Conservation (phyloP, 176 grass and related monocot species). For the Ananas comosus region DNA sequence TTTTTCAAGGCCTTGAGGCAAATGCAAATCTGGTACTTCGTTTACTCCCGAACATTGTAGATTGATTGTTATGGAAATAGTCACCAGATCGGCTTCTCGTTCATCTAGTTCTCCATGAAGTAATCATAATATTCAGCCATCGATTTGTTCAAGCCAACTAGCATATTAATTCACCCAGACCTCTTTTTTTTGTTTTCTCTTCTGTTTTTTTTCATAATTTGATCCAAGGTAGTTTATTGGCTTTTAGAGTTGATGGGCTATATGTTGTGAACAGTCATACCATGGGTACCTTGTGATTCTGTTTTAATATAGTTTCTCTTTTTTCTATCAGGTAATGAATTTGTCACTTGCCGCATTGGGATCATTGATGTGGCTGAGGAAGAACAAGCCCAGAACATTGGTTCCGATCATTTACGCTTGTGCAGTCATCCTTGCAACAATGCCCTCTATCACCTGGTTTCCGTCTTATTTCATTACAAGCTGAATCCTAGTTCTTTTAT, state of each 20-base stretch:
- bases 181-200: no score
- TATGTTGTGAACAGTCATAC: no score
- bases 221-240: no score
- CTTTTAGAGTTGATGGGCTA: no score
- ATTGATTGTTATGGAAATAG: not conserved
- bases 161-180: not conserved
- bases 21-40: constrained; percentile 87
- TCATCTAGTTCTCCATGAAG: not conserved
- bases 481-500: not conserved
- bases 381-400: constrained; percentile 88
- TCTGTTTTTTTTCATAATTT: no score
- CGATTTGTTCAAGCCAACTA: not conserved
- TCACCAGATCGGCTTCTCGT: not conserved
- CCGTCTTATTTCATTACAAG: not conserved
- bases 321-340: constrained; percentile 61
- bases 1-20: constrained; percentile 97
- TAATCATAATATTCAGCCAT: not conserved
- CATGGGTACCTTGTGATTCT: not conserved
- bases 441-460: constrained; percentile 96
- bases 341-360: constrained; percentile 83
- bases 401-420: constrained; percentile 94
- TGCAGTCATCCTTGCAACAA: constrained; percentile 81
- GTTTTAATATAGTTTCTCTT: constrained; percentile 5
- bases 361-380: constrained; percentile 99
- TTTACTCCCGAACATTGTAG: not conserved